Evolutionary conservation across 2,329 filamentous ascomycete genomes (phyloP).

Genomic region (Sporothrix variecibatus): DNA sequence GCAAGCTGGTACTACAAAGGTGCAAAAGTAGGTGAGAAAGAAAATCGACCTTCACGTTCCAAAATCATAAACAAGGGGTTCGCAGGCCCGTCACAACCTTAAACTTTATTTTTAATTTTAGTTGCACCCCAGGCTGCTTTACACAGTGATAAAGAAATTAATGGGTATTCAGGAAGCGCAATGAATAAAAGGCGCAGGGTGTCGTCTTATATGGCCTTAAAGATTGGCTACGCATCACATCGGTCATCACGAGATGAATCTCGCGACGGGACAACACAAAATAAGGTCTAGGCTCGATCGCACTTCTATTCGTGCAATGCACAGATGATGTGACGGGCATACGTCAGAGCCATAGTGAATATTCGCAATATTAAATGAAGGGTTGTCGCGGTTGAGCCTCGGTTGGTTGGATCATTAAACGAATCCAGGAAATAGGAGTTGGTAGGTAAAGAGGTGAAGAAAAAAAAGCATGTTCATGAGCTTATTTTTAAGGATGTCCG

Average conservation of each 20-base stretch:
- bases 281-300: background rate
- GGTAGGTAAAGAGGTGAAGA: too few species aligned
- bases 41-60: too few species aligned
- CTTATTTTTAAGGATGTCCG: background rate
- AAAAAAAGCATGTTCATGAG: too few species aligned
- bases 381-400: background rate
- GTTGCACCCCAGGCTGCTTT: background rate
- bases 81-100: background rate
- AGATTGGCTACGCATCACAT: background rate
- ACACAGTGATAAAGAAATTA: background rate
- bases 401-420: too few species aligned
- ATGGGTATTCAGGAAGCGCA: background rate
- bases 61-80: background rate
- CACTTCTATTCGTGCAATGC: background rate
- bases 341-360: background rate
- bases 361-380: background rate
- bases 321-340: background rate
- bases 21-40: background rate
- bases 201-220: background rate
- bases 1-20: background rate
- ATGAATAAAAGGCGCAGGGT: background rate
- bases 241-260: background rate
- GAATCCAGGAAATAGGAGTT: background rate
- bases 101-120: slow-evolving; percentile 6
- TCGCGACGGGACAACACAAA: background rate